Base-by-base conservation (phyloP, 2,329 filamentous ascomycete genomes). In the Trichoderma oligosporum region DNA sequence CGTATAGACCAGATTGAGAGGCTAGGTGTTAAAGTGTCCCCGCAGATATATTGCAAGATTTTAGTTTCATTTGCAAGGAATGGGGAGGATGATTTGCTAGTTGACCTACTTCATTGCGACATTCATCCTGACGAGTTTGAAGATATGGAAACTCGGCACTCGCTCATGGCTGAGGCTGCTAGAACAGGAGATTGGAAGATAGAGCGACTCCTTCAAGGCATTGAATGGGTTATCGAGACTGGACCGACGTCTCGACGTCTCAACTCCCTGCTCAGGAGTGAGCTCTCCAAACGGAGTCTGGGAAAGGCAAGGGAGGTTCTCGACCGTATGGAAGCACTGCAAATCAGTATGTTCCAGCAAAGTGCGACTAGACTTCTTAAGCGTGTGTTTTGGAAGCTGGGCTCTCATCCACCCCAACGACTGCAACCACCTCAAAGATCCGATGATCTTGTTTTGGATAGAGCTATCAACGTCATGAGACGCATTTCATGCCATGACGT, bases 21-120 rank as follows among this genome's bases (percentile, higher is more conserved):
- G 51, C 74, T 82, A 5, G 84, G 83, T 0, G 88, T 96, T 27
- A 75, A 77, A 0, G 75, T 90, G 25, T 78, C 82, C 4, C 71
- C 78, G 4, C 85, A 82, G 4, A 78, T 81, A 2, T 96, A 91
- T 66, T 80, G 83, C 42, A 78, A 80, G 39, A 77, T 88, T 8
- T 65, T 96, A 4, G 76, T 82, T 38, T 81, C 83, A 56, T 82
- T 94, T 57, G 86, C 86, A 4, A 70, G 71, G 18, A 75, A 80
- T 31, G 76, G 79, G 27, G 78, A 86, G n/a, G 75, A 77, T 25
- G 70, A 73, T 2, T 69, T 79, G n/a, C 70, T 83, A 2, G 59
- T 66, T 29, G 71, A 74, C 31, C 68, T 84, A 9, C 61, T 82
- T 6, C 64, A 71, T 7, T 78, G 76, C 20, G 79, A 82, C 58